phyloP scores from a whole-genome alignment of 2,329 filamentous ascomycete species.

The Beauveria sp. region DNA sequence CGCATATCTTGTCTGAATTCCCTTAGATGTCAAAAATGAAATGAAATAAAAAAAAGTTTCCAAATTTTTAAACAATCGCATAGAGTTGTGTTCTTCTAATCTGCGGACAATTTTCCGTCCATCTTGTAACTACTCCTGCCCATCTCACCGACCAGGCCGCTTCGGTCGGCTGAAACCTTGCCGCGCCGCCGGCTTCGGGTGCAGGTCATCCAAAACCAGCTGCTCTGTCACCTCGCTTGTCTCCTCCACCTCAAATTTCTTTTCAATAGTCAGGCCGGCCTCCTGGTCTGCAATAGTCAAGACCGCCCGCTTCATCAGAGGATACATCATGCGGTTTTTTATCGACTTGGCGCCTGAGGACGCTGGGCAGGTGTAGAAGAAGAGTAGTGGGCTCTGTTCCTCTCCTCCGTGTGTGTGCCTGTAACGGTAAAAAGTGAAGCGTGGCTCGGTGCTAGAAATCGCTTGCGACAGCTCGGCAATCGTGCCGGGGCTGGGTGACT shows the following conservation, averaged over 20 bases:
- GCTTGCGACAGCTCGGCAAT: conserved; percentile 49
- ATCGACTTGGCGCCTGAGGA: conserved; percentile 58
- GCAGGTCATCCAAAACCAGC: conserved; percentile 57
- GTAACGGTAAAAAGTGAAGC: conserved; percentile 73
- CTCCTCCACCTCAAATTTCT: conserved; percentile 62
- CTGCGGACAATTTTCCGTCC: background rate
- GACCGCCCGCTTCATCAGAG: conserved; percentile 60
- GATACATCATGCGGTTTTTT: conserved; percentile 81
- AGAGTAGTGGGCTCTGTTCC: conserved; percentile 55
- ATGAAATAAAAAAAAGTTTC: background rate
- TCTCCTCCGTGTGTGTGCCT: conserved; percentile 46
- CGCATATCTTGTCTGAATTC: background rate
- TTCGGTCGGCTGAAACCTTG: conserved; percentile 70
- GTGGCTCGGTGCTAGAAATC: conserved; percentile 62
- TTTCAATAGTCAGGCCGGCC: conserved; percentile 58
- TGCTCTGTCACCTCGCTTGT: conserved; percentile 64
- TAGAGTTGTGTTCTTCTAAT: background rate
- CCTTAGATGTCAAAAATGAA: background rate
- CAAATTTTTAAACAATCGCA: background rate
- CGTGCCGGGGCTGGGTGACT: conserved; percentile 42
- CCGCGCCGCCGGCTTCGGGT: conserved; percentile 57
- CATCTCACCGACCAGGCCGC: conserved; percentile 57
- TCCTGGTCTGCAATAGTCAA: conserved; percentile 58
- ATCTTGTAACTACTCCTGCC: background rate
- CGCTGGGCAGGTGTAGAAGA: conserved; percentile 75